A percentile compares a stretch with the other conserved stretches of the same genome.
These are phyloP conservation scores for Dothideomycetes sp. DNA, from an alignment of 2,329 filamentous ascomycete species.

Conservation along the genomic window DNA sequence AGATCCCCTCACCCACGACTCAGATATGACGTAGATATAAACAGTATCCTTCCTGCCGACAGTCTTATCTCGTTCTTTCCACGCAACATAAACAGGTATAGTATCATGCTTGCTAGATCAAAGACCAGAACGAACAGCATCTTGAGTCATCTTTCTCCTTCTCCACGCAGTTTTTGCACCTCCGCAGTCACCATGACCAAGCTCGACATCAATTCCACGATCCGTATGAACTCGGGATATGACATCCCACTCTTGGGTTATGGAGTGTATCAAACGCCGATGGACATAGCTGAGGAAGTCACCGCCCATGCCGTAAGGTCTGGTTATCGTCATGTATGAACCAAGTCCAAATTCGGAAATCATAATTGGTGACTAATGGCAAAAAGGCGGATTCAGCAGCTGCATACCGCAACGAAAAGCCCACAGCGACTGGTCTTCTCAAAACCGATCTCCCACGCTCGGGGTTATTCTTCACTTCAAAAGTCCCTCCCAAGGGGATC, in stretches of 20 bases:
- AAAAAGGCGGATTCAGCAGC: constrained; percentile 49
- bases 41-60: too few species aligned
- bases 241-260: constrained; percentile 53
- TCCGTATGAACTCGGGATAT: constrained; percentile 50
- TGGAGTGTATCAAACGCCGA: constrained; percentile 40
- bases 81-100: too few species aligned
- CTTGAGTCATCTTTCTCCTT: neutral
- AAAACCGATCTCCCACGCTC: constrained; percentile 44
- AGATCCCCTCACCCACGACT: too few species aligned
- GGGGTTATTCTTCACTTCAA: constrained; percentile 55
- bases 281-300: constrained; percentile 48
- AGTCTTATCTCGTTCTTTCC: too few species aligned
- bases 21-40: too few species aligned
- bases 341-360: neutral
- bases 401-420: constrained; percentile 49
- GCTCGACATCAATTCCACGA: constrained; percentile 30
- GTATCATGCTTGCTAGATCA: constrained; percentile 5
- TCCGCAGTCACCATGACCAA: constrained; percentile 9
- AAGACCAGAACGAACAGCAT: neutral
- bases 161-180: neutral
- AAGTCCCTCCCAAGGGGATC: constrained; percentile 43
- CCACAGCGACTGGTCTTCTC: constrained; percentile 45
- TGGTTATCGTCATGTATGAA: constrained; percentile 48
- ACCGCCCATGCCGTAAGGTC: constrained; percentile 46
- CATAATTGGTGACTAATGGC: neutral